Percentiles rank a stretch among this genome's conserved stretches.
Conservation (phyloP, 257 asterid genomes). For the Solanum chmielewskii region DNA sequence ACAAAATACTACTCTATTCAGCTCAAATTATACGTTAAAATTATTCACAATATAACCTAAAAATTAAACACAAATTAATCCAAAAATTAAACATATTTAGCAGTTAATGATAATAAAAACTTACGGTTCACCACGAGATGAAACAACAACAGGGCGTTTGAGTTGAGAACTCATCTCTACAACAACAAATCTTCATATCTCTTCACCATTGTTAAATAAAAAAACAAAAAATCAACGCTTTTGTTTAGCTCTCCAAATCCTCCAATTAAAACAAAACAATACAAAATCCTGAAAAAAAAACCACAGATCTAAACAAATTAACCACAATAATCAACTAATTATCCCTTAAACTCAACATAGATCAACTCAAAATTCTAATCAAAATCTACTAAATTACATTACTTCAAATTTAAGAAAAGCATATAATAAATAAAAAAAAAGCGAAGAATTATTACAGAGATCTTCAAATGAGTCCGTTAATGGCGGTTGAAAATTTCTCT, state of each 20-base stretch:
- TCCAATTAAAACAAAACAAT: constrained; percentile 18
- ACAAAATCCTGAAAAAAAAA: constrained; percentile 20
- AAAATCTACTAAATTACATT: constrained; percentile 23
- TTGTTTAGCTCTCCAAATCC: constrained; percentile 19
- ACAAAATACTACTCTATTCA: neutral
- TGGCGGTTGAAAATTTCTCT: neutral
- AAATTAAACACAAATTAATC: neutral
- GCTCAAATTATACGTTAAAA: neutral
- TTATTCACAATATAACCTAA: neutral
- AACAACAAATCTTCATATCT: constrained; percentile 45
- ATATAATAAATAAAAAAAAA: neutral
- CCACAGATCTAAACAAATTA: constrained; percentile 35
- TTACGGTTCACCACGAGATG: constrained; percentile 53
- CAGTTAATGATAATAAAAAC: neutral
- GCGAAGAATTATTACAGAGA: constrained; percentile 7
- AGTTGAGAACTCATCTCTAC: constrained; percentile 29
- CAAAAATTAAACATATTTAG: neutral
- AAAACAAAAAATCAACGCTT: constrained; percentile 13
- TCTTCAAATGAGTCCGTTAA: neutral
- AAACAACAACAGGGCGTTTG: constrained; percentile 38
- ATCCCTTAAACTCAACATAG: constrained; percentile 31
- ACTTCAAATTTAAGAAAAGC: constrained; percentile 45
- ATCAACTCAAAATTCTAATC: constrained; percentile 36
- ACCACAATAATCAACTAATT: constrained; percentile 20
- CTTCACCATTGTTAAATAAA: constrained; percentile 39